These are phyloP conservation scores for Sparassis latifolia DNA, from an alignment of 1,284 basidiomycete genomes.

Conservation along the genomic window DNA sequence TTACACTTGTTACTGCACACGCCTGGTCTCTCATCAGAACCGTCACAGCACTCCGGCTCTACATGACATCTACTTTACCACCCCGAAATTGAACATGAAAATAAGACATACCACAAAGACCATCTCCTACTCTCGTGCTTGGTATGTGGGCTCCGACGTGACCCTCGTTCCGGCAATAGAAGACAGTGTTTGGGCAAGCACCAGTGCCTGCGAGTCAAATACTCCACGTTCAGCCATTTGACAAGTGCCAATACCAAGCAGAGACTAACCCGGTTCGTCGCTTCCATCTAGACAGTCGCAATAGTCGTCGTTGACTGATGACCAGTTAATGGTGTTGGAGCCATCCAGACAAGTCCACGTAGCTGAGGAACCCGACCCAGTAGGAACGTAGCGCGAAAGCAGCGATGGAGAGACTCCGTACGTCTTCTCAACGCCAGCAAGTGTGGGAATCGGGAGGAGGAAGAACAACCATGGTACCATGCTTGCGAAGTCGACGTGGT, in stretches of 20 bases:
- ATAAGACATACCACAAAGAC: slow-evolving; percentile 75
- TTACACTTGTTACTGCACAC: slow-evolving; percentile 79
- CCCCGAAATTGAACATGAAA: background rate
- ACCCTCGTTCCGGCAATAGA: slow-evolving; percentile 88
- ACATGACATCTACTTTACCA: slow-evolving; percentile 8
- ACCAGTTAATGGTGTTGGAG: slow-evolving; percentile 66
- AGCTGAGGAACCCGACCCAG: slow-evolving; percentile 24
- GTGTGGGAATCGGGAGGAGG: slow-evolving; percentile 18
- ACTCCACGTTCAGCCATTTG: background rate
- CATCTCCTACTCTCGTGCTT: slow-evolving; percentile 87
- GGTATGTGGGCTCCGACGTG: slow-evolving; percentile 80
- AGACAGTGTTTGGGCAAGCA: slow-evolving; percentile 73
- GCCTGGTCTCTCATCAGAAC: slow-evolving; percentile 85
- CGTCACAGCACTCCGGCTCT: slow-evolving; percentile 96
- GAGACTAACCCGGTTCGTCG: slow-evolving; percentile 79
- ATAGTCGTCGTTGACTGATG: slow-evolving; percentile 88
- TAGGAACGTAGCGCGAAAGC: slow-evolving; percentile 21
- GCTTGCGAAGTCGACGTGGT: background rate
- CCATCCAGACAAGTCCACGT: slow-evolving; percentile 72
- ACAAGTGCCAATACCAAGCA: background rate
- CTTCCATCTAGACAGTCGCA: slow-evolving; percentile 93
- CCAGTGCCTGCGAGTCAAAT: slow-evolving; percentile 58
- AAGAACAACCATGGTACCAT: slow-evolving; percentile 24
- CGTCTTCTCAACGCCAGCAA: slow-evolving; percentile 19
- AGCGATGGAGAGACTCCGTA: slow-evolving; percentile 25